These are phyloP conservation scores for Saccharomycopsis sp. DNA, from an alignment of 805 yeast genomes.

Conservation along the genomic window DNA sequence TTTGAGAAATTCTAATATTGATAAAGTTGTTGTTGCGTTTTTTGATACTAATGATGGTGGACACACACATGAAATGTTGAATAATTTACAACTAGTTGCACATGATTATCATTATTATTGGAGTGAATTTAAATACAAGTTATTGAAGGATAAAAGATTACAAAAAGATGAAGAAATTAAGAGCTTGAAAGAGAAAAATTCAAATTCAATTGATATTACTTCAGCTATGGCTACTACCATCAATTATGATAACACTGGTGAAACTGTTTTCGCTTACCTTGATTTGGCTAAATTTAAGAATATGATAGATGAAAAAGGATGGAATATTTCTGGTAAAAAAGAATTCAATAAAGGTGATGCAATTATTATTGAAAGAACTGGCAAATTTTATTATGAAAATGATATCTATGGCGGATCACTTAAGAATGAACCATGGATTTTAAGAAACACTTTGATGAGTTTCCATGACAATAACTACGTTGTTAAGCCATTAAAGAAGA, in stretches of 20 bases:
- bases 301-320: slow-evolving; percentile 21
- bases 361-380: slow-evolving; percentile 40
- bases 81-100: slow-evolving; percentile 35
- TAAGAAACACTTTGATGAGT: slow-evolving; percentile 35
- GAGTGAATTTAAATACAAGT: slow-evolving; percentile 29
- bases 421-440: slow-evolving; percentile 27
- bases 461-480: slow-evolving; percentile 26
- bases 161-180: slow-evolving; percentile 39
- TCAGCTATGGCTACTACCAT: slow-evolving; percentile 43
- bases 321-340: slow-evolving; percentile 33
- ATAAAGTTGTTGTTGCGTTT: slow-evolving; percentile 42
- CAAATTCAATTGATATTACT: slow-evolving; percentile 37
- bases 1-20: slow-evolving; percentile 29
- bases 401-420: slow-evolving; percentile 34
- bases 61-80: slow-evolving; percentile 27
- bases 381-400: slow-evolving; percentile 30
- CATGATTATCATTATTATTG: slow-evolving; percentile 43
- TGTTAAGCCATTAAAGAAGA: slow-evolving; percentile 23
- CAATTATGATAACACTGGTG: slow-evolving; percentile 37
- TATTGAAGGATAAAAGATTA: slow-evolving; percentile 32
- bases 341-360: slow-evolving; percentile 46
- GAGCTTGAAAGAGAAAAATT: slow-evolving; percentile 37
- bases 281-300: slow-evolving; percentile 38
- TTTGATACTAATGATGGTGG: slow-evolving; percentile 32
- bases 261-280: slow-evolving; percentile 41